phyloP scores from a whole-genome alignment of 2,329 filamentous ascomycete species.

The Neofusicoccum umdonicola region DNA sequence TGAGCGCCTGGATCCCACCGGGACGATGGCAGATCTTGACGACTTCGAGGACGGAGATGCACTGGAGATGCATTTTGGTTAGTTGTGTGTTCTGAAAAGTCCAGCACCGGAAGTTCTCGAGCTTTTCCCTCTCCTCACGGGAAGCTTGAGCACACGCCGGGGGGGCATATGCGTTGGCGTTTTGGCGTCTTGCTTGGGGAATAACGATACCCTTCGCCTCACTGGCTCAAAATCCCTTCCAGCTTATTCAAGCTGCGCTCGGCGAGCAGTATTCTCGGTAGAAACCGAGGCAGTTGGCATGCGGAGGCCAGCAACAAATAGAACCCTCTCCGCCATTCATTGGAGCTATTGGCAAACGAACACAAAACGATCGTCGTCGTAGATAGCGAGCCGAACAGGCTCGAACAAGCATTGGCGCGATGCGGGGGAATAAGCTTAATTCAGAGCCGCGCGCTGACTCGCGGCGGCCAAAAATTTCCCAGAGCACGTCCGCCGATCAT shows the following conservation, averaged over 20 bases:
- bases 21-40: constrained; percentile 32
- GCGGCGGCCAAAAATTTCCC: constrained; percentile 18
- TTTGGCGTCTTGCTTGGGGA: neutral
- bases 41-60: constrained; percentile 36
- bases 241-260: too few species aligned
- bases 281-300: too few species aligned
- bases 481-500: neutral
- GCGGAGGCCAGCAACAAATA: neutral
- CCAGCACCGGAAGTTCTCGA: too few species aligned
- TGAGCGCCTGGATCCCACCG: constrained; percentile 33
- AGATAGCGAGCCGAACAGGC: neutral
- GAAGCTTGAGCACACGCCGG: too few species aligned
- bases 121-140: too few species aligned
- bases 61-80: constrained; percentile 36
- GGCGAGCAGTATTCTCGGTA: too few species aligned
- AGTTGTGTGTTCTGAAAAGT: too few species aligned
- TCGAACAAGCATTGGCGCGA: neutral
- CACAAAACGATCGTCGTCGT: too few species aligned
- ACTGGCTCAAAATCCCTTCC: neutral
- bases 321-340: neutral
- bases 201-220: neutral
- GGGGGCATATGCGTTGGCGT: neutral
- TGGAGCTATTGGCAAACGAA: neutral
- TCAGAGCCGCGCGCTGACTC: constrained; percentile 12
- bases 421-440: constrained; percentile 18